phyloP scores from a whole-genome alignment of 257 asterid genomes.

The Nemophila menziesii region DNA sequence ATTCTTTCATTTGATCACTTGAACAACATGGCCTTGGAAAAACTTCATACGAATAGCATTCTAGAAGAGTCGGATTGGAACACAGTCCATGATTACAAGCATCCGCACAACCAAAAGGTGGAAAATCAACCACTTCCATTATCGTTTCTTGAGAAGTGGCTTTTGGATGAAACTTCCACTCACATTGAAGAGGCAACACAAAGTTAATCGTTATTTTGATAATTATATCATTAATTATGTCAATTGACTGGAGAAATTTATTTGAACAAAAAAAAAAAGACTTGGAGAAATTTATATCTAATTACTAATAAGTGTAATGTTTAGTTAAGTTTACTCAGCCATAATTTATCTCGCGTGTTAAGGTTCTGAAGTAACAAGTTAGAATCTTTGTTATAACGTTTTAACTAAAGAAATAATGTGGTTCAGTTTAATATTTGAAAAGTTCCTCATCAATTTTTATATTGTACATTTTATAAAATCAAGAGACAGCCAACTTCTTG shows the following conservation, averaged over 20 bases:
- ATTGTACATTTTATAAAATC: too few relatives aligned
- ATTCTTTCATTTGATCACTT: slow-evolving; percentile 28
- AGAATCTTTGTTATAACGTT: slow-evolving; percentile 26
- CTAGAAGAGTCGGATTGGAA: slow-evolving; percentile 20
- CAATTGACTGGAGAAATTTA: background rate
- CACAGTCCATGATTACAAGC: slow-evolving; percentile 25
- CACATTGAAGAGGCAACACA: slow-evolving; percentile 63
- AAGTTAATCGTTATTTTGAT: slow-evolving; percentile 50
- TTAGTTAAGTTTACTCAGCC: slow-evolving; percentile 8
- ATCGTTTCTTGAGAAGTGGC: slow-evolving; percentile 77
- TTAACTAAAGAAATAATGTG: too few relatives aligned
- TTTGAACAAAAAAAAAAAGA: too few relatives aligned
- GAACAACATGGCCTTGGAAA: slow-evolving; percentile 17
- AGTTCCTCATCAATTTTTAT: too few relatives aligned
- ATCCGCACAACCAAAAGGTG: slow-evolving; percentile 19
- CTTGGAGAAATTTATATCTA: slow-evolving; percentile 4
- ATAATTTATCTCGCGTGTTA: slow-evolving; percentile 17
- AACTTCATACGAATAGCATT: slow-evolving; percentile 4
- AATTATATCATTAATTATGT: background rate
- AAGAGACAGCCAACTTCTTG: too few relatives aligned
- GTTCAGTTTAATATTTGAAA: too few relatives aligned
- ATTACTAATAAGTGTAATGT: slow-evolving; percentile 1
- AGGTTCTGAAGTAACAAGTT: slow-evolving; percentile 54
- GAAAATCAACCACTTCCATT: slow-evolving; percentile 49
- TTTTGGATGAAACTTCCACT: slow-evolving; percentile 61